Evolutionary conservation across 2,329 filamentous ascomycete genomes (phyloP).

Genomic region (Aspergillus oerlinghausenensis): DNA sequence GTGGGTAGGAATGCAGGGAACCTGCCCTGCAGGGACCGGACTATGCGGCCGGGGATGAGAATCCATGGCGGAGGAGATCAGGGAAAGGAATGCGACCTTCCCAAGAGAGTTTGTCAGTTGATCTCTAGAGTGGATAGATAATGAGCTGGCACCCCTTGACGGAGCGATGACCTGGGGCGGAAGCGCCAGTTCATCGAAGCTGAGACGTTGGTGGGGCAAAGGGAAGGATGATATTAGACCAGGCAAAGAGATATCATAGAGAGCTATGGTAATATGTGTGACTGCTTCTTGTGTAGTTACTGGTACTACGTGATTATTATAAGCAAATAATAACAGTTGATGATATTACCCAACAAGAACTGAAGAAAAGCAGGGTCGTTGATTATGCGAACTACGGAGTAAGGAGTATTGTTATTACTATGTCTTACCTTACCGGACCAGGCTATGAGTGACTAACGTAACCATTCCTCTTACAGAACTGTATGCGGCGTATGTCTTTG

Average conservation of each 20-base stretch:
- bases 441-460: too few species aligned
- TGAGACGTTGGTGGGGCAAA: not conserved
- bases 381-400: too few species aligned
- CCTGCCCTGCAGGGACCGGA: constrained; percentile 14
- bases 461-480: not conserved
- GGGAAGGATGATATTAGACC: not conserved
- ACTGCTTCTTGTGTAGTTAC: not conserved
- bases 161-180: constrained; percentile 15
- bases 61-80: constrained; percentile 19
- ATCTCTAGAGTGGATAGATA: not conserved
- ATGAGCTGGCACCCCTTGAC: constrained; percentile 27
- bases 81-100: constrained; percentile 10
- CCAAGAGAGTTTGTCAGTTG: not conserved
- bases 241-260: not conserved
- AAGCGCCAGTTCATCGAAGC: constrained; percentile 18
- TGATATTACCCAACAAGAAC: not conserved
- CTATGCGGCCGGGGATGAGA: constrained; percentile 21
- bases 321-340: not conserved
- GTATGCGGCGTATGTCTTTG: too few species aligned
- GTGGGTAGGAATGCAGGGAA: constrained; percentile 32
- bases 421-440: not conserved
- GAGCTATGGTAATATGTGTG: not conserved
- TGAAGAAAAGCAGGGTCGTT: not conserved
- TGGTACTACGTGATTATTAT: not conserved
- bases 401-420: not conserved